These are phyloP conservation scores for Colletotrichum chrysophilum DNA, from an alignment of 2,329 filamentous ascomycete species.

Conservation along the genomic window DNA sequence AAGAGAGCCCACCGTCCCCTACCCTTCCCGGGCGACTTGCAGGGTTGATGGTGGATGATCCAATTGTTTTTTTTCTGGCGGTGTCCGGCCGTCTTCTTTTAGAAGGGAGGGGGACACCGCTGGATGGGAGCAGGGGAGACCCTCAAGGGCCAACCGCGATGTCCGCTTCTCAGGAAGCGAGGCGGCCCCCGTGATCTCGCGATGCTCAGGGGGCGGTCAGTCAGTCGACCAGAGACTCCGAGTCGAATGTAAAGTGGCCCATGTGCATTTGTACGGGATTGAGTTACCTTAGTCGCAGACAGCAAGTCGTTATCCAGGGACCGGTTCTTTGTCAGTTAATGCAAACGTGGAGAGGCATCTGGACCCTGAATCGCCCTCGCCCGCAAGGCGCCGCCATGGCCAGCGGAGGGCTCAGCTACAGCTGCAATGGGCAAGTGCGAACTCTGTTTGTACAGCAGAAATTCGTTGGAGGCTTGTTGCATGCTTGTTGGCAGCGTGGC, in stretches of 20 bases:
- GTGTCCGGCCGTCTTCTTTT: background rate
- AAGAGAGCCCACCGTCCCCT: background rate
- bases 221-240: background rate
- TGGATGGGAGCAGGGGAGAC: conserved; percentile 5
- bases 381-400: background rate
- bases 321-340: background rate
- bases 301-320: background rate
- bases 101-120: background rate
- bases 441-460: background rate
- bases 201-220: conserved; percentile 3
- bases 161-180: background rate
- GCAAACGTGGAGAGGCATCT: background rate
- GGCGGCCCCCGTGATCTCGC: background rate
- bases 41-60: background rate
- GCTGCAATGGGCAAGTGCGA: background rate
- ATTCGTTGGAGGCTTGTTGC: background rate
- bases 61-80: background rate
- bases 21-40: background rate
- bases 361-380: conserved; percentile 5
- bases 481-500: background rate
- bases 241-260: background rate
- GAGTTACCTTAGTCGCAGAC: background rate
- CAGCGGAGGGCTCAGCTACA: background rate
- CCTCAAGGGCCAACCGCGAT: background rate
- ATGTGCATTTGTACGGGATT: too few relatives aligned